A percentile compares a stretch with the other conserved stretches of the same genome.
Conservation (phyloP, 225 moss, liverwort and hornwort species). For the Polytrichum formosum region DNA sequence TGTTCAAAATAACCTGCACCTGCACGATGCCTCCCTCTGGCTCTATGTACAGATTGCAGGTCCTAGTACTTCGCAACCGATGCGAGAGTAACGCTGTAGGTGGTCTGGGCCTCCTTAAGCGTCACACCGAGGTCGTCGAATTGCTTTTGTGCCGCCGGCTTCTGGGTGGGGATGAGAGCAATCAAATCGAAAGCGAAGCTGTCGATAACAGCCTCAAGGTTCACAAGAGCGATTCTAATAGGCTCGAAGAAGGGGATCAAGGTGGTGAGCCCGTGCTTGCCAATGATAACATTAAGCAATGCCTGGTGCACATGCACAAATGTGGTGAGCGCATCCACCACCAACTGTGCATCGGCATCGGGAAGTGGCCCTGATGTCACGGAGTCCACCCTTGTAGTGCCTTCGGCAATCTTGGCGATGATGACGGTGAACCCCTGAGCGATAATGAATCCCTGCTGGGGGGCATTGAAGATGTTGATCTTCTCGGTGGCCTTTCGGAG, state of each 20-base stretch:
- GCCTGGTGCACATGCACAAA: constrained; percentile 32
- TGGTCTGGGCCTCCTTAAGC: constrained; percentile 15
- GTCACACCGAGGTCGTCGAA: constrained; percentile 10
- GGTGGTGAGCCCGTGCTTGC: constrained; percentile 14
- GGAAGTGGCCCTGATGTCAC: neutral
- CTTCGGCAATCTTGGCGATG: constrained; percentile 12
- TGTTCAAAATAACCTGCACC: neutral
- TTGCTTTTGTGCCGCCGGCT: constrained; percentile 5
- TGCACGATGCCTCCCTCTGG: neutral
- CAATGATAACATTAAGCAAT: constrained; percentile 26
- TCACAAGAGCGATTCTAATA: constrained; percentile 12
- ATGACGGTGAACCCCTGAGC: constrained; percentile 15
- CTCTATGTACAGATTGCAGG: neutral
- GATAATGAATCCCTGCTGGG: neutral
- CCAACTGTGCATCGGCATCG: constrained; percentile 22
- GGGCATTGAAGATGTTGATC: constrained; percentile 7
- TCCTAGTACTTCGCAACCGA: neutral
- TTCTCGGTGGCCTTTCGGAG: neutral
- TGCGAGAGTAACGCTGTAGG: neutral
- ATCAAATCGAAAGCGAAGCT: constrained; percentile 16
- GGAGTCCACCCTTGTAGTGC: constrained; percentile 1
- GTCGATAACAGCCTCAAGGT: constrained; percentile 13
- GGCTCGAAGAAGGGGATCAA: constrained; percentile 18
- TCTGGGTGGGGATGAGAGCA: constrained; percentile 27
- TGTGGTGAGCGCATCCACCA: constrained; percentile 17